These are phyloP conservation scores for Cryphonectria japonica DNA, from an alignment of 2,329 filamentous ascomycete species.

Conservation along the genomic window DNA sequence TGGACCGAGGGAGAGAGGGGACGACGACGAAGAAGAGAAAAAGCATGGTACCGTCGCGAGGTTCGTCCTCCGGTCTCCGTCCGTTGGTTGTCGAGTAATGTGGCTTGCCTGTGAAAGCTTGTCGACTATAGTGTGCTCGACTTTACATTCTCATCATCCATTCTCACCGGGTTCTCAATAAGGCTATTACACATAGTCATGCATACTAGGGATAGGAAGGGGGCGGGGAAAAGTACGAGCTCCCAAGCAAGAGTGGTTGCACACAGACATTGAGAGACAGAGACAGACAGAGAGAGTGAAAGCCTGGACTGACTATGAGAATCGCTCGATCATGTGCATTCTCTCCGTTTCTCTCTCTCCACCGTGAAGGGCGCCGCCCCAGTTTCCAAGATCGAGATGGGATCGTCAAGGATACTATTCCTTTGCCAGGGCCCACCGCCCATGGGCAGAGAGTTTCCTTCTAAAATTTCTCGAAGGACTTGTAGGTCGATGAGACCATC, in stretches of 20 bases:
- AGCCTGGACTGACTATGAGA: not conserved
- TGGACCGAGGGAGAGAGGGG: not conserved
- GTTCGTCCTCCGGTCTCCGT: slow-evolving; percentile 13
- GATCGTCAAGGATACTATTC: not conserved
- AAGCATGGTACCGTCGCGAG: not conserved
- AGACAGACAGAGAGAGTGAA: not conserved
- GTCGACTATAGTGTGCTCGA: not conserved
- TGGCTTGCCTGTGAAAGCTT: not conserved
- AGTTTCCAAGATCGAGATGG: not conserved
- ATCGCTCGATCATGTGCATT: not conserved
- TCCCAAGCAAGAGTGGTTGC: too few species aligned
- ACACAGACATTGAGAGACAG: not conserved
- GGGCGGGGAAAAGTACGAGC: too few species aligned
- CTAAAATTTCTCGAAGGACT: not conserved
- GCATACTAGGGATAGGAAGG: not conserved
- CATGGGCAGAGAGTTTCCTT: not conserved
- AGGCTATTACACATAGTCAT: not conserved
- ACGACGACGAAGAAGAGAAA: not conserved
- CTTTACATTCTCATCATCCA: not conserved
- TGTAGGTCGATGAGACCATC: not conserved
- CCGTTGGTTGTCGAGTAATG: not conserved
- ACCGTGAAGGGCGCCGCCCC: not conserved
- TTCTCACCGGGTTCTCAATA: not conserved
- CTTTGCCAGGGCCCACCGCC: not conserved
- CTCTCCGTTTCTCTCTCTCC: not conserved